Conservation (phyloP, 495 filamentous ascomycete species). For the Articulospora tetracladia region DNA sequence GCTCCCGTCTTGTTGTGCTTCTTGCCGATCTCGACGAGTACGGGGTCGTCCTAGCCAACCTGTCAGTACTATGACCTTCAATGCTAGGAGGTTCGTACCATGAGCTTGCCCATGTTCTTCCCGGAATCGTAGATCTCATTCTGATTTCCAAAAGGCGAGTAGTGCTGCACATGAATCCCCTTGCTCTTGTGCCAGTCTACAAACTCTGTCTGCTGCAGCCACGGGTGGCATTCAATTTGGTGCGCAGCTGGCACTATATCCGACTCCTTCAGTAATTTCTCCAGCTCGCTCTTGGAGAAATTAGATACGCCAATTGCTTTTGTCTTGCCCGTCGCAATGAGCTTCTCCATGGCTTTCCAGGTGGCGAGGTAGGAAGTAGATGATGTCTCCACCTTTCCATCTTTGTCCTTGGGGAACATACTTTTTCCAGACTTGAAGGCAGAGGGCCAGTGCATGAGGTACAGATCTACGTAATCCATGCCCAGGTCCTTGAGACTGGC, state of each 20-base stretch:
- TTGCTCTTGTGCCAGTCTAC: slow-evolving; percentile 48
- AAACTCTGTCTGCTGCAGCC: slow-evolving; percentile 57
- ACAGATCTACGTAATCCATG: slow-evolving; percentile 77
- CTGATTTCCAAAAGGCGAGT: slow-evolving; percentile 69
- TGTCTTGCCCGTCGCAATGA: slow-evolving; percentile 68
- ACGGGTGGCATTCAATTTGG: slow-evolving; percentile 51
- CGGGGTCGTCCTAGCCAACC: slow-evolving; percentile 46
- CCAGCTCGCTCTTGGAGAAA: slow-evolving; percentile 65
- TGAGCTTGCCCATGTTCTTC: slow-evolving; percentile 47
- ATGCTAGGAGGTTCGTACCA: slow-evolving; percentile 24
- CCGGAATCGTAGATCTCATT: slow-evolving; percentile 56
- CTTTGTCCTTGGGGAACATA: slow-evolving; percentile 69
- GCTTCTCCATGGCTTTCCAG: slow-evolving; percentile 76
- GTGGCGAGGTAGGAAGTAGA: slow-evolving; percentile 65
- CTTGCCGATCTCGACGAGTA: slow-evolving; percentile 55
- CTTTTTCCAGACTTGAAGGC: slow-evolving; percentile 39
- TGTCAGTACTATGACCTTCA: neutral
- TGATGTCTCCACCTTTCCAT: slow-evolving; percentile 73
- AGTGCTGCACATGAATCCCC: slow-evolving; percentile 60
- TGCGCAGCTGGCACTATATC: slow-evolving; percentile 60
- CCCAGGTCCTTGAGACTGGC: slow-evolving; percentile 66
- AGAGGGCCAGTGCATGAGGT: slow-evolving; percentile 81
- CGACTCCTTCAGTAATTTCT: slow-evolving; percentile 58
- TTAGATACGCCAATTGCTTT: slow-evolving; percentile 81
- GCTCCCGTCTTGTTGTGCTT: slow-evolving; percentile 58